Evolutionary conservation across 306 rosid species (phyloP), one percentile per base, ranked within the genome.

Genomic region (Cucurbita argyrosperma): DNA sequence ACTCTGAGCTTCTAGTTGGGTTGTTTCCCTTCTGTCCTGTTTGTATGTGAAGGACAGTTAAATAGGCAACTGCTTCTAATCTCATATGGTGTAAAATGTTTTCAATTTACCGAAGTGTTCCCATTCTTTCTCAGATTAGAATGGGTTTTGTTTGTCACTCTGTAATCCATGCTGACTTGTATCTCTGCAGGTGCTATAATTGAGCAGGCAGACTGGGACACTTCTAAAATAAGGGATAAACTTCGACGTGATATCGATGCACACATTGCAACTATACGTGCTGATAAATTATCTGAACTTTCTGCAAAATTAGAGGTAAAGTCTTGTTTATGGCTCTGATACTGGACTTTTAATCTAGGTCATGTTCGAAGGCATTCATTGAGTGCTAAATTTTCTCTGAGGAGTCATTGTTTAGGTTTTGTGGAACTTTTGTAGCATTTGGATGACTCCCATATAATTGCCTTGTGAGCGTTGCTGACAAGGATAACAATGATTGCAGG

Each of bases 191-290:
- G 86, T 79, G 89, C 93, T 83, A 62, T 88, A 77, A 83, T 95
- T 77, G 85, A 87, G 73, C 90, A 79, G 76, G 88, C 90, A 77
- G 74, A 88, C 77, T 91, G 97, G 99, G 97, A 91, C 80, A 79
- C 89, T 55, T 82, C 93, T 78, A 91, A 85, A 87, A 84, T 83
- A 76, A 84, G 88, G 83, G 99, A 95, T 63, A 95, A 95, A 85
- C 83, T 95, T 80, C 87, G 65, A 45, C 96, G 97, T 71, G 99
- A 95, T 80, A 87, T 95, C 46, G 96, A 88, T 80, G 89, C 89
- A 40, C 93, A 95, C 74, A 70, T 87, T 83, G 87, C 74, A 30
- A 78, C 88, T 55, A 88, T 91, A 57, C 88, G 91, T 62, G 88
- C 81, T 53, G 86, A 92, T 72, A 91, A 89, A 82, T 84, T 91